Evolutionary conservation across 345 rosid genomes (phyloP), one percentile per base, ranked within the genome.

Genomic region (Hibiscus mutabilis): DNA sequence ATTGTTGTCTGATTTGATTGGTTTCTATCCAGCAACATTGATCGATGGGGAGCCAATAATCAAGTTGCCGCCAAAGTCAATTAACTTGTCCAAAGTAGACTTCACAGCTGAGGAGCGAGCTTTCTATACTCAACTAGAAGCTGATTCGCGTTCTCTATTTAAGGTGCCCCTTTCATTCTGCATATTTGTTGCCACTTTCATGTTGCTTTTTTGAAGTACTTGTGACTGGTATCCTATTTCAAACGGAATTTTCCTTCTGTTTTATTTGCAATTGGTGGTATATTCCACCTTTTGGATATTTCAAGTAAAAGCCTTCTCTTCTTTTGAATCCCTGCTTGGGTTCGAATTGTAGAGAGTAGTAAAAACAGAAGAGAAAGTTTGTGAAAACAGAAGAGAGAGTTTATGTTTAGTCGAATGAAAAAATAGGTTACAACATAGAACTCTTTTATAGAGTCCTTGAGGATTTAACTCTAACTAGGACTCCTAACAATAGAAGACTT

Each of bases 41-140:
- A 86, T 95, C 46, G 89, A 92, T 79, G 97, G 97, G 58, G 81
- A 88, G 85, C 97, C 97, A 60, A 95, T 95, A 74, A 84, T 95
- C 64, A 84, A 76, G 18, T 79, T 95, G 80, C 99, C 99, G 47
- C 93, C 93, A 46, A 95, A 95, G 84, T 60, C 82, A 58, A 71
- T 89, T 59, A 8, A 71, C 82, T 72, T 92, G 91, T 73, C 74
- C 44, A 89, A 82, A 79, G 96, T 89, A 66, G 88, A 89, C 55
- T 95, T 95, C 81, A 84, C 99, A 46, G 53, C 25, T 12, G 92
- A 90, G 82, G 99, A 95, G 74, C 86, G 99, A 57, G 84, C 83
- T 72, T 95, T 95, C 86, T 95, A 92, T 85, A 75, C 25, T 42
- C 85, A 83, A 75, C 89, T 95, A 73, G 99, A 95, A 83, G 79